These are phyloP conservation scores for Phytophthora capsici DNA, from an alignment of 352 stramenopile genomes.

Conservation along the genomic window DNA sequence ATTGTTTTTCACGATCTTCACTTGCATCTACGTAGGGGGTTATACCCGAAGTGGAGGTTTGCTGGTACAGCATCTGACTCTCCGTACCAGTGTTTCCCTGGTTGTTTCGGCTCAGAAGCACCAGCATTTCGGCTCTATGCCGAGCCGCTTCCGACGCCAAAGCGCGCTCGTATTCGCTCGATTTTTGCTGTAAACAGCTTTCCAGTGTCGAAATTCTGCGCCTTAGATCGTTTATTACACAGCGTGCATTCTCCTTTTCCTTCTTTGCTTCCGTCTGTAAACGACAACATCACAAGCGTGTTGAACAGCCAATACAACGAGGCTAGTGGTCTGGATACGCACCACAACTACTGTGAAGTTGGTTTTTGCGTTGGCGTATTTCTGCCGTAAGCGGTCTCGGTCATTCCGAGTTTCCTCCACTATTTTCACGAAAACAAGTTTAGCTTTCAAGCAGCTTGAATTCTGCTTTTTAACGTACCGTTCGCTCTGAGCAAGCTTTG, in stretches of 20 bases:
- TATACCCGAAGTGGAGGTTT: conserved; percentile 22
- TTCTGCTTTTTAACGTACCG: conserved; percentile 10
- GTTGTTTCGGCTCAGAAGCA: conserved; percentile 54
- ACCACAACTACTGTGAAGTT: conserved; percentile 79
- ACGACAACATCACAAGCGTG: background rate
- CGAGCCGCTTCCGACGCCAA: conserved; percentile 49
- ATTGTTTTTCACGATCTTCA: conserved; percentile 36
- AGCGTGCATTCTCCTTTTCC: conserved; percentile 71
- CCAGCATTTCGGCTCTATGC: conserved; percentile 64
- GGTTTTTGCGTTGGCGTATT: conserved; percentile 83
- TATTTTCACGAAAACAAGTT: background rate
- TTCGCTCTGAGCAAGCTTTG: conserved; percentile 31
- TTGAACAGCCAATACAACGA: background rate
- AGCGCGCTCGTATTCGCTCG: conserved; percentile 66
- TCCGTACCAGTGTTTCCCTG: background rate
- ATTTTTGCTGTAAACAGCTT: conserved; percentile 57
- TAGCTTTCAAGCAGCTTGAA: background rate
- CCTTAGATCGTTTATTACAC: conserved; percentile 61
- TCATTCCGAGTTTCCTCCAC: conserved; percentile 64
- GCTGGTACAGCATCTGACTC: conserved; percentile 20
- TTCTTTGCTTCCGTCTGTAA: conserved; percentile 71
- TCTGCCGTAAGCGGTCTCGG: conserved; percentile 72
- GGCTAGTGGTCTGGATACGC: background rate
- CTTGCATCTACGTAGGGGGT: conserved; percentile 23
- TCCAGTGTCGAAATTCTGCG: conserved; percentile 56